Conservation (phyloP, 2,329 filamentous ascomycete species). For the Apiospora phragmitis region DNA sequence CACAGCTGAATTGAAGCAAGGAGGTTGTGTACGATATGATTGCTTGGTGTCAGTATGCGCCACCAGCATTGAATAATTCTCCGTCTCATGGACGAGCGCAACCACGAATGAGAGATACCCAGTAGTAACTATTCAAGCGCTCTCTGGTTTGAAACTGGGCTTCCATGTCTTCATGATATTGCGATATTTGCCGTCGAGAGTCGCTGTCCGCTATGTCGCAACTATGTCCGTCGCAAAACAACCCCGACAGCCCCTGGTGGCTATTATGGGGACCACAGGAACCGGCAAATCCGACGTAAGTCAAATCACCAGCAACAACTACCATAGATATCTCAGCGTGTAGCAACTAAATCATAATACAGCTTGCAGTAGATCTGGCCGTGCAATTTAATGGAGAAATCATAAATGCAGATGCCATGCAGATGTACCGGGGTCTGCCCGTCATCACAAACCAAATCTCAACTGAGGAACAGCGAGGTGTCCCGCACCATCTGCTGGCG, state of each 20-base stretch:
- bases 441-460: constrained; percentile 96
- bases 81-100: background rate
- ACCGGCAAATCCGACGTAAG: constrained; percentile 62
- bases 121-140: background rate
- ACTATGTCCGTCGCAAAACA: constrained; percentile 40
- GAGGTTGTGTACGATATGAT: background rate
- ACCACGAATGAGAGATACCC: background rate
- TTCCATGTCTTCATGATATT: background rate
- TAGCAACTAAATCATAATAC: constrained; percentile 11
- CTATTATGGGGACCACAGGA: constrained; percentile 85
- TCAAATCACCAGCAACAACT: constrained; percentile 26
- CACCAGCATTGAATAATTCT: background rate
- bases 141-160: background rate
- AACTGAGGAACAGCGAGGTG: constrained; percentile 68
- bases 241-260: constrained; percentile 65
- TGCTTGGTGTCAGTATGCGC: background rate
- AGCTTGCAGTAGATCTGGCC: constrained; percentile 91
- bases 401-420: constrained; percentile 98
- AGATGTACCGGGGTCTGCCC: constrained; percentile 88
- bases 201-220: constrained; percentile 24
- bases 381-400: constrained; percentile 84
- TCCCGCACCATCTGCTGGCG: constrained; percentile 87
- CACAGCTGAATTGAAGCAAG: background rate
- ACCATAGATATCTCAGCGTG: background rate
- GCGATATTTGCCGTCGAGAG: background rate